These are phyloP conservation scores for Ceratobasidium sp. DNA, from an alignment of 1,284 basidiomycete species.

Conservation along the genomic window DNA sequence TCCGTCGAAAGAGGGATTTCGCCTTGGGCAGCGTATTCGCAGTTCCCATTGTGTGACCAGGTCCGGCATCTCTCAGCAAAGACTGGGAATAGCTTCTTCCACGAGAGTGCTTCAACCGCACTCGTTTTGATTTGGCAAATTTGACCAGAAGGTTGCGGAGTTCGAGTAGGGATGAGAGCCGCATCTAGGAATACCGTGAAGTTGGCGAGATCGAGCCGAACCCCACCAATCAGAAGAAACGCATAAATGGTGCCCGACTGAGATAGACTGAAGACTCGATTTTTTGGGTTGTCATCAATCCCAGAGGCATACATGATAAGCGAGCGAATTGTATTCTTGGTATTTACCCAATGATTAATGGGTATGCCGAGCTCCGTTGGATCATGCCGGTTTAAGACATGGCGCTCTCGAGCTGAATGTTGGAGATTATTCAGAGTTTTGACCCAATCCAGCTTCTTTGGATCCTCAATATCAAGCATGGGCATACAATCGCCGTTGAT, in stretches of 20 bases:
- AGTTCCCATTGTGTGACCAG: slow-evolving; percentile 17
- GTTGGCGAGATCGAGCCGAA: slow-evolving; percentile 16
- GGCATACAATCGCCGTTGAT: background rate
- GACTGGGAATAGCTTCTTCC: slow-evolving; percentile 29
- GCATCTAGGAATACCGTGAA: slow-evolving; percentile 8
- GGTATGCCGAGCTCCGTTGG: background rate
- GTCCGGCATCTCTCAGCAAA: slow-evolving; percentile 31
- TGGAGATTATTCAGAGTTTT: background rate
- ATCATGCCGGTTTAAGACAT: background rate
- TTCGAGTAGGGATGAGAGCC: background rate
- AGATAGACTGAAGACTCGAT: slow-evolving; percentile 1
- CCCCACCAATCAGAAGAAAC: slow-evolving; percentile 9
- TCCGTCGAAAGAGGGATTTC: slow-evolving; percentile 1
- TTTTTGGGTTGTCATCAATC: background rate
- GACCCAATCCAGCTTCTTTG: slow-evolving; percentile 11
- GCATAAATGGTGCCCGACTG: slow-evolving; percentile 12
- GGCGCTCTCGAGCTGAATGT: background rate
- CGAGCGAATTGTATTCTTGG: slow-evolving; percentile 16
- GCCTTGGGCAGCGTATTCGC: slow-evolving; percentile 7
- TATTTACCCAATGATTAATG: background rate
- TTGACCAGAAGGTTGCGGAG: background rate
- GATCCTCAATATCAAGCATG: background rate
- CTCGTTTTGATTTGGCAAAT: background rate
- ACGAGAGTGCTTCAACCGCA: slow-evolving; percentile 11
- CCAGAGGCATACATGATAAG: background rate